Evolutionary conservation across 331 rosid genomes (phyloP), one percentile per base, ranked within the genome.

Genomic region (Cydonia oblonga): DNA sequence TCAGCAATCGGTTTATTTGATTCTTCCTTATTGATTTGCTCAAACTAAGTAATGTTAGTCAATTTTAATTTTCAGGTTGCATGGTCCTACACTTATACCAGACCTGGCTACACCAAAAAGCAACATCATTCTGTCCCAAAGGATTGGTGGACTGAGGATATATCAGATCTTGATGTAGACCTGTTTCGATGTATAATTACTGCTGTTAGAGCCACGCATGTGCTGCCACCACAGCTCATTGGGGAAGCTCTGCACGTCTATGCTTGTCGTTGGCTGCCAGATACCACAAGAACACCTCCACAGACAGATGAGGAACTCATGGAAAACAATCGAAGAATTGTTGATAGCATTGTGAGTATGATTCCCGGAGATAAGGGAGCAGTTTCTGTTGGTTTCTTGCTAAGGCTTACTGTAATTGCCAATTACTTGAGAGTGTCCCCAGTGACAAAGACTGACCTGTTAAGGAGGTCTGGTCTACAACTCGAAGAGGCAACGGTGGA

Each of bases 61-160:
- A 16, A 70, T 30, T 20, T 58, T n/a, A 2, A 6, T 72, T 22
- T 85, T 65, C 88, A 95, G 99, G 96, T 95, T 18, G 84, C 78
- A 69, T 95, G 99, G 97, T 95, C 99, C 82, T 95, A 84, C 91
- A 95, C 99, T 30, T 95, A 95, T 58, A 91, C 99, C 1, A 86
- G 97, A 75, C 99, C 96, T 0, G 99, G 99, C 72, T 91, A 91
- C 73, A 79, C 62, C 22, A 88, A 79, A 75, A 91, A 89, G 74
- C 90, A 84, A 57, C 89, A 87, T 71, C 91, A 89, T 69, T 85
- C 90, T 78, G 96, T 90, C 29, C 99, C 99, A 22, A 95, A 83
- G 81, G 99, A 95, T 87, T 95, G 99, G 99, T 95, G 99, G 99
- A 95, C 99, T 1, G 97, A 95, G 80, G 97, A 95, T 72, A 80